Conservation (phyloP, 2,329 filamentous ascomycete genomes). For the Fusarium paranaense region DNA sequence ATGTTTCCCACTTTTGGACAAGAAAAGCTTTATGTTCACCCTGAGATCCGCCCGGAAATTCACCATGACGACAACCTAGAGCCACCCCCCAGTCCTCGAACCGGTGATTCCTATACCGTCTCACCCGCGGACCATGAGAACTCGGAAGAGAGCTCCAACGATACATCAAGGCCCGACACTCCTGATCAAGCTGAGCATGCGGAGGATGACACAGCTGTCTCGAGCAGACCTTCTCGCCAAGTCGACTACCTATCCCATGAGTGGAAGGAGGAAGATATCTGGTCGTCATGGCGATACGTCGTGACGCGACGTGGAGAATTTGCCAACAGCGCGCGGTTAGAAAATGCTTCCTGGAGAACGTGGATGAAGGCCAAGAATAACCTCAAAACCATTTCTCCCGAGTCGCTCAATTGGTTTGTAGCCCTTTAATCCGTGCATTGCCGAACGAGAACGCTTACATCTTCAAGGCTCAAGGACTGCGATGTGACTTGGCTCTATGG, state of each 20-base stretch:
- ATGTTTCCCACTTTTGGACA: slow-evolving; percentile 60
- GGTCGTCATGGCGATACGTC: slow-evolving; percentile 96
- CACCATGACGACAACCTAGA: slow-evolving; percentile 57
- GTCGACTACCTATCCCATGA: slow-evolving; percentile 96
- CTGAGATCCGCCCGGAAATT: slow-evolving; percentile 39
- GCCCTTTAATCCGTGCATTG: not conserved
- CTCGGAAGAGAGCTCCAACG: slow-evolving; percentile 52
- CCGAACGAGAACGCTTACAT: slow-evolving; percentile 45
- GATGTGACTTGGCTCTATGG: slow-evolving; percentile 99
- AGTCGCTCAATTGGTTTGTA: slow-evolving; percentile 88
- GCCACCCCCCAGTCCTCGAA: slow-evolving; percentile 62
- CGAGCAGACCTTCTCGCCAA: slow-evolving; percentile 81
- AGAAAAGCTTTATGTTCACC: slow-evolving; percentile 57
- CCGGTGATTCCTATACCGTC: slow-evolving; percentile 62
- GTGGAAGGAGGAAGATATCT: slow-evolving; percentile 96
- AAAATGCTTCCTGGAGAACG: slow-evolving; percentile 97
- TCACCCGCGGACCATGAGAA: slow-evolving; percentile 66
- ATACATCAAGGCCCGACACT: slow-evolving; percentile 68
- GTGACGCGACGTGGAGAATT: slow-evolving; percentile 83
- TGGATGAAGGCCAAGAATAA: slow-evolving; percentile 95
- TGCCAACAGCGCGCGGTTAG: slow-evolving; percentile 82
- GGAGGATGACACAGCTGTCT: slow-evolving; percentile 83
- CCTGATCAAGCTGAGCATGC: slow-evolving; percentile 70
- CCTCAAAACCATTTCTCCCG: slow-evolving; percentile 87
- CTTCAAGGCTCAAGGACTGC: slow-evolving; percentile 88